A percentile compares a stretch with the other conserved stretches of the same genome.
phyloP scores from a whole-genome alignment of 1,139 yeast species.

The Saccharomyces hybrid region DNA sequence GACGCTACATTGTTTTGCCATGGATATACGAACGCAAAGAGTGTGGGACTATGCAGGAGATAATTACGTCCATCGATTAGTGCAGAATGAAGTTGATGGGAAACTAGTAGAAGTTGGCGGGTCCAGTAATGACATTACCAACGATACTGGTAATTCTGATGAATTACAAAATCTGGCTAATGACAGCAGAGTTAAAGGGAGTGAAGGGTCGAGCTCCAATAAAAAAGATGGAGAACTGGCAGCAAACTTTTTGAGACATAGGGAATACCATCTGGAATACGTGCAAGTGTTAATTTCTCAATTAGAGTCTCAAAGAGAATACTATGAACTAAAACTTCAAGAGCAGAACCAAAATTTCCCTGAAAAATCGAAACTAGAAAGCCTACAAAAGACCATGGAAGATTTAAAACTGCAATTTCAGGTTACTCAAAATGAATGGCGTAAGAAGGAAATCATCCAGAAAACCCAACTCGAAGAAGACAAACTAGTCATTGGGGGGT shows the following conservation, averaged over 20 bases:
- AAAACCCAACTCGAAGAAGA: slow-evolving; percentile 39
- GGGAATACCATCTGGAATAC: slow-evolving; percentile 64
- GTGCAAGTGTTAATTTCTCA: slow-evolving; percentile 73
- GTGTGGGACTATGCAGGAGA: slow-evolving; percentile 97
- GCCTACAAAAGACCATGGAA: slow-evolving; percentile 20
- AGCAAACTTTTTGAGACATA: slow-evolving; percentile 38
- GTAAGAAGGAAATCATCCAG: slow-evolving; percentile 9
- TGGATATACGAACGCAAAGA: slow-evolving; percentile 78
- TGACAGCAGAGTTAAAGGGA: slow-evolving; percentile 3
- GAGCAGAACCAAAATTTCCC: slow-evolving; percentile 24
- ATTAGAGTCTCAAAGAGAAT: slow-evolving; percentile 78
- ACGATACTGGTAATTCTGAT: not conserved
- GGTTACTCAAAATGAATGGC: slow-evolving; percentile 7
- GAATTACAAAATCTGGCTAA: not conserved
- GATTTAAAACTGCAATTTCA: slow-evolving; percentile 5
- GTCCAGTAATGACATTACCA: slow-evolving; percentile 8
- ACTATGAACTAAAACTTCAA: slow-evolving; percentile 59
- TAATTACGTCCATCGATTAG: slow-evolving; percentile 77
- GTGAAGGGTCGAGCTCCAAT: slow-evolving; percentile 9
- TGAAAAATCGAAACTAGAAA: slow-evolving; percentile 30
- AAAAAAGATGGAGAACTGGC: slow-evolving; percentile 17
- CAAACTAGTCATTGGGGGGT: slow-evolving; percentile 46
- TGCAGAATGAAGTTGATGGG: slow-evolving; percentile 81
- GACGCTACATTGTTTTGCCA: slow-evolving; percentile 84
- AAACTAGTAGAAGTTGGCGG: slow-evolving; percentile 59